These are phyloP conservation scores for Pyrus communis DNA, from an alignment of 306 rosid genomes.

Conservation along the genomic window DNA sequence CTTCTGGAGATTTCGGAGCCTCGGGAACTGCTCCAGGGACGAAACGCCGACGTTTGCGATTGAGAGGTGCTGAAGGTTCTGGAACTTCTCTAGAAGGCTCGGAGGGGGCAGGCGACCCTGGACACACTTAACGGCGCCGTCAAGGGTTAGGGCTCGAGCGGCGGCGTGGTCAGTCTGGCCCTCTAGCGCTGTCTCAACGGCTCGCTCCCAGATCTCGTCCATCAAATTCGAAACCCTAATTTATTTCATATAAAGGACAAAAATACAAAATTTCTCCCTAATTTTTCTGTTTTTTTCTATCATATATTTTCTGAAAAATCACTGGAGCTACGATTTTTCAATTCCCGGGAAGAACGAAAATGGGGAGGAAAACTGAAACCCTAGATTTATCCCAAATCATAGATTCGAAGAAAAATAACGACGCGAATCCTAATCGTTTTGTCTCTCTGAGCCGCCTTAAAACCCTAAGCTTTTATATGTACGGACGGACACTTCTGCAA, in stretches of 20 bases:
- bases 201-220: slow-evolving; percentile 99
- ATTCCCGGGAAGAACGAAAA: neutral
- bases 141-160: slow-evolving; percentile 64
- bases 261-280: neutral
- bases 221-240: slow-evolving; percentile 49
- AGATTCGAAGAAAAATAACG: neutral
- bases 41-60: slow-evolving; percentile 87
- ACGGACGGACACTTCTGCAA: slow-evolving; percentile 25
- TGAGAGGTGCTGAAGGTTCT: slow-evolving; percentile 82
- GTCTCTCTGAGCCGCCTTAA: slow-evolving; percentile 4
- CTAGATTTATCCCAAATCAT: slow-evolving; percentile 6
- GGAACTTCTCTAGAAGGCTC: slow-evolving; percentile 61
- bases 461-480: slow-evolving; percentile 34
- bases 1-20: slow-evolving; percentile 59
- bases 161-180: slow-evolving; percentile 67
- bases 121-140: slow-evolving; percentile 88
- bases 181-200: slow-evolving; percentile 84
- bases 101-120: slow-evolving; percentile 86
- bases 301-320: neutral
- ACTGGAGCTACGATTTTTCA: neutral
- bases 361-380: neutral
- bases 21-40: slow-evolving; percentile 86
- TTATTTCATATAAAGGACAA: slow-evolving; percentile 41
- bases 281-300: neutral
- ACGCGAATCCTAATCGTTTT: slow-evolving; percentile 1